Base-by-base conservation (phyloP, 2,329 filamentous ascomycete species). In the Didymella lethalis region DNA sequence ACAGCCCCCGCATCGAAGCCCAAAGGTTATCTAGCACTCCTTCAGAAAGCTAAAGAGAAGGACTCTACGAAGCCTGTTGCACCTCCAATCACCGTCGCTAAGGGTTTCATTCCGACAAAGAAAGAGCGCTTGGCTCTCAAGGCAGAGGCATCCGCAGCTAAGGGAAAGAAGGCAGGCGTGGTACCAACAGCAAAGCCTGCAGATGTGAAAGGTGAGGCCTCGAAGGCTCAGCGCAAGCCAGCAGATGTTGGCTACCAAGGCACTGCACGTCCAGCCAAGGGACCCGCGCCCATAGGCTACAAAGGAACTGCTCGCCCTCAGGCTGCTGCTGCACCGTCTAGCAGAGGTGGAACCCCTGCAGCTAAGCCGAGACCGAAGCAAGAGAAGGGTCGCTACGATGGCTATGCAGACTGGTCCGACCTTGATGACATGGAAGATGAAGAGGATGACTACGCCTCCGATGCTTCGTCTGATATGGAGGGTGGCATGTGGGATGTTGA, bases 401-500 rank as follows among this genome's bases (percentile, higher is more conserved):
- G 73, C 3, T 82, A 79, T 64, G 79, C 71, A 34, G 65, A 69
- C 34, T 78, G 73, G 71, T 72, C 72, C 8, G 73, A 77, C 23
- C 75, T 78, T 16, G 75, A 76, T 4, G 72, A 75, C 28, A 80
- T 82, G 26, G 81, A 80, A 2, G 77, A 79, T 7, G 82, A 85
- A 41, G 87, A 90, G 8, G 87, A 90, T 31, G 82, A 81, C 47
- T 89, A 90, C 63, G 84, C 81, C 2, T 88, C 86, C 0, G 89
- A 90, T 54, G 86, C 74, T 6, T 90, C 88, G 5, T 91, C 89
- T 6, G 90, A 92, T 67, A 93, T 93, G 89, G 90, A 93, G 74
- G 91, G 89, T 2, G 90, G 89, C 32, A 74, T 89, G 36, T 88
- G 88, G 60, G 90, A 93, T 66, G 85, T 93, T 51, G 89, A 92